Evolutionary conservation across 1,284 basidiomycete species (phyloP), one percentile per base, ranked within the genome.

Genomic region (Exobasidium cylindrosporum): DNA sequence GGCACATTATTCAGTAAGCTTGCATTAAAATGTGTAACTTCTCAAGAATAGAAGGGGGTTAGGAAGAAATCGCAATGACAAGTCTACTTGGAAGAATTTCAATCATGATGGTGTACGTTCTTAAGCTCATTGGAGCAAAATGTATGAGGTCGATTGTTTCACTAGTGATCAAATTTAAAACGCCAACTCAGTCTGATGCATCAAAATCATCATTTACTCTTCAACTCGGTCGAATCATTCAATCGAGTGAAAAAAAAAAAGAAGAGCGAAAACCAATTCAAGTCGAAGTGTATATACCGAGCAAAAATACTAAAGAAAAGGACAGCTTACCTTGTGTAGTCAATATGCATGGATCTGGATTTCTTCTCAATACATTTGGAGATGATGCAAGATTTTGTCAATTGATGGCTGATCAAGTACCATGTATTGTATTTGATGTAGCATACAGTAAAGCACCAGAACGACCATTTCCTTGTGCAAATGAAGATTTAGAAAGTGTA

Each of bases 401-500:
- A 6, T 58, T 64, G 21, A 54, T 64, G 43, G 67, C 70, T 7
- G 56, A 49, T n/a, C 26, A 60, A 2, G 31, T 73, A 0, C 58
- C 62, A 0, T 61, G 63, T 5, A 82, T 86, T 0, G 86, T 87
- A 1, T 81, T 88, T 6, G 86, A 86, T 3, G 87, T 90, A 23
- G 86, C 87, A 68, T 90, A 90, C 74, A 85, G 88, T 3, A 84
- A 90, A 6, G 88, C 87, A 0, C 89, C 89, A 0, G 89, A 91
- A 70, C 67, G 87, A 57, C 84, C 84, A 3, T 90, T 88, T 70
- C 90, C 89, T 1, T 85, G 86, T 1, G 88, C 88, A 0, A 85
- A 89, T 0, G 85, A 89, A 46, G 89, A 91, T 70, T 85, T 87
- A 0, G 81, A 88, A 43, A 86, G 88, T 46, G 82, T 87, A 1